phyloP scores from a whole-genome alignment of 345 rosid genomes.

The Angophora floribunda region DNA sequence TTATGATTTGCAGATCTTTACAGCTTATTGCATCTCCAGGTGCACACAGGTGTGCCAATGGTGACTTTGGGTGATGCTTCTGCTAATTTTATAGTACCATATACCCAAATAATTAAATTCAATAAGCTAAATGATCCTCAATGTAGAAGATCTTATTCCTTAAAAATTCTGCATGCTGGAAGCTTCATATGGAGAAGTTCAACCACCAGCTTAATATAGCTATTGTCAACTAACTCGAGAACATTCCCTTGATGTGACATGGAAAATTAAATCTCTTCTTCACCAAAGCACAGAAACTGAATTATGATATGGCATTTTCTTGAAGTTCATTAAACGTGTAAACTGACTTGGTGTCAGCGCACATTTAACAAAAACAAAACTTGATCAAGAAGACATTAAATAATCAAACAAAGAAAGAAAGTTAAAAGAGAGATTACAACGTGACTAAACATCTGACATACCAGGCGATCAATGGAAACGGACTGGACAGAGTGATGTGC shows the following conservation, averaged over 20 bases:
- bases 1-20: neutral
- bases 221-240: neutral
- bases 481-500: constrained; percentile 81
- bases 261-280: neutral
- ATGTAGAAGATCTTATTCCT: neutral
- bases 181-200: neutral
- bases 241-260: neutral
- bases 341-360: neutral
- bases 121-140: neutral
- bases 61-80: neutral
- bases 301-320: neutral
- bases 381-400: neutral
- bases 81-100: neutral
- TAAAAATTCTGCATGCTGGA: neutral
- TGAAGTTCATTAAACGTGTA: neutral
- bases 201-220: neutral
- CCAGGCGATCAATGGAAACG: constrained; percentile 84
- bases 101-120: neutral
- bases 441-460: constrained; percentile 24
- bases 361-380: neutral
- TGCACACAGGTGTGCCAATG: neutral
- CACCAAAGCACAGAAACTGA: neutral
- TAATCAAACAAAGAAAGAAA: neutral
- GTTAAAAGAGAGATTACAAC: neutral
- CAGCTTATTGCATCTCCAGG: neutral